Percentiles rank a stretch among this genome's conserved stretches.
Conservation (phyloP, 2,329 filamentous ascomycete genomes). For the Byssothecium circinans region DNA sequence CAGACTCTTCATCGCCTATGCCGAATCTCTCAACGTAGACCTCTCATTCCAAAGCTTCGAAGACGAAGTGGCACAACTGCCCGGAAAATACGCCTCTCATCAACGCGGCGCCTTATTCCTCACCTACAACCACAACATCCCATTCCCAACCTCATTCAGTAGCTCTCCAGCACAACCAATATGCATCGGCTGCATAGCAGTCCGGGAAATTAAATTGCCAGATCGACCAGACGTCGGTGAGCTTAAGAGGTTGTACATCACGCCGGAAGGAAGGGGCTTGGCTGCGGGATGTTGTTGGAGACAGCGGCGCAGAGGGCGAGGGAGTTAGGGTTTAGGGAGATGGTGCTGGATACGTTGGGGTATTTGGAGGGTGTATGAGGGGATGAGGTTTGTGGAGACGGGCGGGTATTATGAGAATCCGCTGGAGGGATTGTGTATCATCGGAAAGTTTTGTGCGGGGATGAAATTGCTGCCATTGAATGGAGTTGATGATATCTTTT, state of each 20-base stretch:
- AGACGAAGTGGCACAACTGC: constrained; percentile 55
- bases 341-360: constrained; percentile 59
- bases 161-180: neutral
- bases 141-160: neutral
- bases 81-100: constrained; percentile 55
- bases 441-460: constrained; percentile 34
- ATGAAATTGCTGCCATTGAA: too few relatives aligned
- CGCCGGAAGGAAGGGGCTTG: constrained; percentile 51
- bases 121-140: constrained; percentile 45
- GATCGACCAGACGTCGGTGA: constrained; percentile 43
- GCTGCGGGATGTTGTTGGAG: constrained; percentile 55
- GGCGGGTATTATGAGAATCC: constrained; percentile 60
- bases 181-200: constrained; percentile 54
- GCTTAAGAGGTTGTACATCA: constrained; percentile 61
- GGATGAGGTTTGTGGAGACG: constrained; percentile 56
- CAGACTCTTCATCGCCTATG: constrained; percentile 45
- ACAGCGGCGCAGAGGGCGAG: constrained; percentile 50
- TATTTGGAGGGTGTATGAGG: constrained; percentile 57
- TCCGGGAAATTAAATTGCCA: constrained; percentile 45
- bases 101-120: constrained; percentile 54
- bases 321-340: constrained; percentile 53
- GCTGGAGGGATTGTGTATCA: constrained; percentile 58
- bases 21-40: constrained; percentile 53
- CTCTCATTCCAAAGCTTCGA: constrained; percentile 61
- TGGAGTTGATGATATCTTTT: too few relatives aligned